Evolutionary conservation across 352 stramenopile genomes (phyloP), one percentile per base, ranked within the genome.

Genomic region (Phytophthora vignae): DNA sequence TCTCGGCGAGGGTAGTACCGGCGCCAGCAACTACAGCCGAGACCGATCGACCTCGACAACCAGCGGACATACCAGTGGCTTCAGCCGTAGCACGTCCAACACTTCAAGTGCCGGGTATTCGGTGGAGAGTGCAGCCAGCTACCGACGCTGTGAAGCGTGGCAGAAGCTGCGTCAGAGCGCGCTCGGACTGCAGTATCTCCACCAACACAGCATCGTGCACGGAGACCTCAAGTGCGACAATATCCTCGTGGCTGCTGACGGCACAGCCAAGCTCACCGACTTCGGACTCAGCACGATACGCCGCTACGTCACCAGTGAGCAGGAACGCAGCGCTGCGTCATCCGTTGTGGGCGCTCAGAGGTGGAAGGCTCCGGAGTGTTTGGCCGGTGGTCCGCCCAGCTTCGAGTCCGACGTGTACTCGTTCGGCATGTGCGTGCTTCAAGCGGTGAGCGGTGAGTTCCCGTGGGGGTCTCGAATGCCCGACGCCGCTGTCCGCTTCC

Each of bases 211-310:
- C 15, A 72, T 82, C 40, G 71, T 79, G 31, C 75, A 82, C 54
- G 75, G 71, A 1, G 72, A 82, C 31, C 61, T 82, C 25, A 82
- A 82, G 67, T 82, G 75, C 31, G 71, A 79, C 71, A 82, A 82
- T 61, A 79, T 82, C 57, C 64, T 82, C 36, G 72, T 82, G 11
- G 58, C 48, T 38, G 71, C 67, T 29, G 71, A 79, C 52, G 71
- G 71, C 9, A 74, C 60, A 3, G 67, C 71, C 21, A 79, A 77
- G 42, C 64, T 82, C 5, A 70, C 75, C 0, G 75, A 82, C 54
- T 82, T 82, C 71, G 75, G 75, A 1, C 55, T 82, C 8, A 79
- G 71, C 36, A 70, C 66, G 3, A 77, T 77, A 11, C 56, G 63
- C 46, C 55, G 64, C 14, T 69, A 64, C 15, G 42, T 69, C 52